These are phyloP conservation scores for Scleroderma bovista DNA, from an alignment of 768 basidiomycete species.

Conservation along the genomic window DNA sequence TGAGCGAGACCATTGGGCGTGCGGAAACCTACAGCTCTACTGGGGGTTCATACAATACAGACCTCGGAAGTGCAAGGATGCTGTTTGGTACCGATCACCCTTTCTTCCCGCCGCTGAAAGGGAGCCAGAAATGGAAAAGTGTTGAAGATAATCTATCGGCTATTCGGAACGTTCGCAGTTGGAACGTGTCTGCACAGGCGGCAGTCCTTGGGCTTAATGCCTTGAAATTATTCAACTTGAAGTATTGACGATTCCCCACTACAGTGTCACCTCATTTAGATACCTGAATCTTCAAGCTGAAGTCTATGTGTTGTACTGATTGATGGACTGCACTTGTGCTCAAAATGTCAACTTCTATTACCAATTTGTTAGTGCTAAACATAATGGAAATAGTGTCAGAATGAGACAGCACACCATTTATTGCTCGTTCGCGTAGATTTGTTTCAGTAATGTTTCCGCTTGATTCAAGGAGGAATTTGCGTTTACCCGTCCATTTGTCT, in stretches of 20 bases:
- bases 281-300: slow-evolving; percentile 91
- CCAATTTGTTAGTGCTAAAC: not conserved
- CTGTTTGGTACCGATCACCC: slow-evolving; percentile 88
- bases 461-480: slow-evolving; percentile 87
- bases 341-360: slow-evolving; percentile 85
- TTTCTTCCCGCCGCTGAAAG: slow-evolving; percentile 78
- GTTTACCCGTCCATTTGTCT: slow-evolving; percentile 72
- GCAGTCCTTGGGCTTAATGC: slow-evolving; percentile 73
- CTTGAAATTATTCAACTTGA: slow-evolving; percentile 57
- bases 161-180: slow-evolving; percentile 41
- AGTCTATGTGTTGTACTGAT: slow-evolving; percentile 91
- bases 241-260: slow-evolving; percentile 13
- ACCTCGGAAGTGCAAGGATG: slow-evolving; percentile 52
- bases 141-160: slow-evolving; percentile 84
- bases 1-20: slow-evolving; percentile 63
- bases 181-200: slow-evolving; percentile 49
- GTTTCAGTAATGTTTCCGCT: slow-evolving; percentile 92
- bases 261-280: slow-evolving; percentile 31
- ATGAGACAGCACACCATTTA: slow-evolving; percentile 61
- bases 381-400: not conserved
- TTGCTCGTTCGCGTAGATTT: slow-evolving; percentile 75
- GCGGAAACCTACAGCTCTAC: slow-evolving; percentile 42
- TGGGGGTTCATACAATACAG: slow-evolving; percentile 25
- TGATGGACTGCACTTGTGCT: slow-evolving; percentile 90
- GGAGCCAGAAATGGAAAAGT: slow-evolving; percentile 72